Conservation (phyloP, 2,329 filamentous ascomycete genomes). For the Trichocomaceae sp. region DNA sequence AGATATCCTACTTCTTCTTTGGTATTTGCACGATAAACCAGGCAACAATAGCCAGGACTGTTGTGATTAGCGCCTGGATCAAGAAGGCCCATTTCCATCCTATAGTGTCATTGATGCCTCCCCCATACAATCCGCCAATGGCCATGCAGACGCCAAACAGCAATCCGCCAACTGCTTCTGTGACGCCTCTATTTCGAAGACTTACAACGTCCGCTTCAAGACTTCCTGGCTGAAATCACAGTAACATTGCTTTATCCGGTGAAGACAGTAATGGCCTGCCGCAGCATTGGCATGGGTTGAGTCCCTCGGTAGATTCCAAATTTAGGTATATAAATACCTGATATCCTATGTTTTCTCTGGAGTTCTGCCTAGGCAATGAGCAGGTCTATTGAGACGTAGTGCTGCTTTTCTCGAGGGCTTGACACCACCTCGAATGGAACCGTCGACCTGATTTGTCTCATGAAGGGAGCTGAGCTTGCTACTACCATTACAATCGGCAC, state of each 20-base stretch:
- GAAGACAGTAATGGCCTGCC: not conserved
- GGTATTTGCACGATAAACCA: too few species aligned
- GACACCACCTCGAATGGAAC: not conserved
- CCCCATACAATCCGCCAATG: conserved; percentile 44
- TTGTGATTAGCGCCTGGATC: conserved; percentile 67
- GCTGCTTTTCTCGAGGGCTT: conserved; percentile 11
- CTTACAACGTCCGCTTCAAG: too few species aligned
- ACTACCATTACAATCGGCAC: conserved; percentile 22
- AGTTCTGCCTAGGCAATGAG: not conserved
- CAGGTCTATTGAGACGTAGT: too few species aligned
- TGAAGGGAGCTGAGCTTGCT: conserved; percentile 16
- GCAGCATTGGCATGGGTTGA: not conserved
- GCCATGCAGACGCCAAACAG: too few species aligned
- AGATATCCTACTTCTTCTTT: too few species aligned
- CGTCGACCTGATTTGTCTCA: conserved; percentile 14
- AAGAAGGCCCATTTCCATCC: conserved; percentile 71
- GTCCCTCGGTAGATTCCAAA: not conserved
- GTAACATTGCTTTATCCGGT: not conserved
- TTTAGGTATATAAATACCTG: not conserved
- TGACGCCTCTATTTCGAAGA: too few species aligned
- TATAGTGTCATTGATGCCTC: conserved; percentile 63
- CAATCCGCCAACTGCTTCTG: too few species aligned
- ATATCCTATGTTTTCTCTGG: too few species aligned
- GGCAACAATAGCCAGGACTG: too few species aligned
- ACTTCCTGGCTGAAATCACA: too few species aligned